Conservation (phyloP, 2,329 filamentous ascomycete species). For the Zymoseptoria brevis region DNA sequence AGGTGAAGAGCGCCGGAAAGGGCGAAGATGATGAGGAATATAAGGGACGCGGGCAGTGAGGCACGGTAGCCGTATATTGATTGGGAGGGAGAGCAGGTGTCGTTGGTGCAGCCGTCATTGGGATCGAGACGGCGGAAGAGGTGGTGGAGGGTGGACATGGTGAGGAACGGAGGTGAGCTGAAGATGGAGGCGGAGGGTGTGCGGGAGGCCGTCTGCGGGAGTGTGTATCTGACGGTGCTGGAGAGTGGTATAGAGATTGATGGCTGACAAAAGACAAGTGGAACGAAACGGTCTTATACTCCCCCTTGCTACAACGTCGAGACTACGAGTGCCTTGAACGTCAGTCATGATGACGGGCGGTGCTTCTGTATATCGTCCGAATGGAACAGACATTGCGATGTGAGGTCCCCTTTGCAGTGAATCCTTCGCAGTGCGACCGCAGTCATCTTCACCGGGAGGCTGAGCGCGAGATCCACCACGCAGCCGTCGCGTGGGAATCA, state of each 20-base stretch:
- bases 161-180: not conserved
- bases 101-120: constrained; percentile 23
- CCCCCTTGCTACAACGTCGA: not conserved
- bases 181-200: not conserved
- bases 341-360: not conserved
- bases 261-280: not conserved
- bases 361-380: not conserved
- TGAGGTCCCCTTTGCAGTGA: not conserved
- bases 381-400: not conserved
- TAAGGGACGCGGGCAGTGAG: constrained; percentile 30
- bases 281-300: not conserved
- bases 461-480: not conserved
- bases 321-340: not conserved
- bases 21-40: constrained; percentile 34
- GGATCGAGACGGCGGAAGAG: constrained; percentile 18
- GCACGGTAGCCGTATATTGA: constrained; percentile 31
- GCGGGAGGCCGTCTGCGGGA: not conserved
- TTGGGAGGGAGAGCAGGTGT: constrained; percentile 17
- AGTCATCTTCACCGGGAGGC: not conserved
- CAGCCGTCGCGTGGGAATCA: not conserved
- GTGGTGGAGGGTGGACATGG: constrained; percentile 6
- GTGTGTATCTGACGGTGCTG: not conserved
- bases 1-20: constrained; percentile 26
- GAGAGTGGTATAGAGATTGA: not conserved
- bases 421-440: not conserved